Percentiles rank a stretch among this genome's conserved stretches.
phyloP scores from a whole-genome alignment of 2,329 filamentous ascomycete genomes.

The Alternaria arbusti region DNA sequence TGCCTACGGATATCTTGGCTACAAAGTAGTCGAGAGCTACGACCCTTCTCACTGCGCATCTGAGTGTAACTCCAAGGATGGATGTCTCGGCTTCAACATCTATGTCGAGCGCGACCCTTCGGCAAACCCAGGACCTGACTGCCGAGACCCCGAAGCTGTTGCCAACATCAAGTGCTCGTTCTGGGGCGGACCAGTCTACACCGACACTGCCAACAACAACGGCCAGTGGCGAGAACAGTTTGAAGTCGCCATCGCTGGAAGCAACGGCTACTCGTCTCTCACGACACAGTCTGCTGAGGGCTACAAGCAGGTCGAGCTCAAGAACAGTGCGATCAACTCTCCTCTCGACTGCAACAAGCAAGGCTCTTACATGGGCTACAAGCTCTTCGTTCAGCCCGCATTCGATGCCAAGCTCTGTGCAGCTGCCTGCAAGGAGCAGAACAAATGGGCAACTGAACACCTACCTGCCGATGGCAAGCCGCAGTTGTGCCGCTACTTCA shows the following conservation, averaged over 20 bases:
- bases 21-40: not conserved
- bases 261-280: not conserved
- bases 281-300: not conserved
- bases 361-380: not conserved
- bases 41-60: not conserved
- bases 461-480: not conserved
- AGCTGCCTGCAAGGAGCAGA: not conserved
- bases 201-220: not conserved
- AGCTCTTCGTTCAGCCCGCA: not conserved
- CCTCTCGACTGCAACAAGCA: not conserved
- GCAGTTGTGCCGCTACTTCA: not conserved
- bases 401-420: not conserved
- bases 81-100: not conserved
- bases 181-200: not conserved
- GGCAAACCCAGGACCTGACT: not conserved
- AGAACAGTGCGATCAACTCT: not conserved
- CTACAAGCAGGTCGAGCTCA: not conserved
- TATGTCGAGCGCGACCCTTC: not conserved
- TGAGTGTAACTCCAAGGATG: not conserved
- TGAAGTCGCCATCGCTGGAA: not conserved
- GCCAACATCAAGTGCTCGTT: not conserved
- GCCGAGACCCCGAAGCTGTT: not conserved
- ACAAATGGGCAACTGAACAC: not conserved
- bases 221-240: slow-evolving; percentile 3
- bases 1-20: not conserved